These are phyloP conservation scores for Rosa rugosa DNA, from an alignment of 306 rosid genomes.

Conservation along the genomic window DNA sequence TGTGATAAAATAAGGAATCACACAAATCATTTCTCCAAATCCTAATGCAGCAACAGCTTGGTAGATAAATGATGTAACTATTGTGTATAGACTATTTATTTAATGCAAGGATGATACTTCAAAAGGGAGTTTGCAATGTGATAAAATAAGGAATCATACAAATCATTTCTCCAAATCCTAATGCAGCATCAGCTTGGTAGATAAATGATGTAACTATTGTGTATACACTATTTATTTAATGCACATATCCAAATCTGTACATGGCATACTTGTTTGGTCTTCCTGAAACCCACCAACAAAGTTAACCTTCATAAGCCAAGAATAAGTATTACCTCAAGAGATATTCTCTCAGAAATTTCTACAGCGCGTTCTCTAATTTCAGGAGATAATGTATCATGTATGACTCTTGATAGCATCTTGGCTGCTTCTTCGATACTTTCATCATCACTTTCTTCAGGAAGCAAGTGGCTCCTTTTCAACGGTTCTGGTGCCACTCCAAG, in stretches of 20 bases:
- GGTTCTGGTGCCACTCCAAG: slow-evolving; percentile 87
- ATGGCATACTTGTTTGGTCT: background rate
- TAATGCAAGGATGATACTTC: background rate
- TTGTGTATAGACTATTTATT: background rate
- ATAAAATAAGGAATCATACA: background rate
- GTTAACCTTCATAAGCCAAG: slow-evolving; percentile 16
- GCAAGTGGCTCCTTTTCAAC: slow-evolving; percentile 51
- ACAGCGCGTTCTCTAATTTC: slow-evolving; percentile 52
- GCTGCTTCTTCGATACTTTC: slow-evolving; percentile 53
- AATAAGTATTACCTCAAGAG: slow-evolving; percentile 53
- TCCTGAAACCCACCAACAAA: background rate
- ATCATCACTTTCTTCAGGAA: slow-evolving; percentile 52
- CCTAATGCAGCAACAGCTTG: background rate
- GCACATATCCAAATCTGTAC: background rate
- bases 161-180: background rate
- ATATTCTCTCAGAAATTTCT: slow-evolving; percentile 55
- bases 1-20: background rate
- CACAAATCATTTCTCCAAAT: background rate
- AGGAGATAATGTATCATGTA: slow-evolving; percentile 56
- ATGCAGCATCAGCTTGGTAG: background rate
- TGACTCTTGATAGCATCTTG: slow-evolving; percentile 44
- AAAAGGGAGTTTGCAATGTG: background rate
- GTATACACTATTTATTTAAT: background rate
- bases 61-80: background rate
- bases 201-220: background rate